These are phyloP conservation scores for Daldinia sp. DNA, from an alignment of 2,329 filamentous ascomycete species.

Conservation along the genomic window DNA sequence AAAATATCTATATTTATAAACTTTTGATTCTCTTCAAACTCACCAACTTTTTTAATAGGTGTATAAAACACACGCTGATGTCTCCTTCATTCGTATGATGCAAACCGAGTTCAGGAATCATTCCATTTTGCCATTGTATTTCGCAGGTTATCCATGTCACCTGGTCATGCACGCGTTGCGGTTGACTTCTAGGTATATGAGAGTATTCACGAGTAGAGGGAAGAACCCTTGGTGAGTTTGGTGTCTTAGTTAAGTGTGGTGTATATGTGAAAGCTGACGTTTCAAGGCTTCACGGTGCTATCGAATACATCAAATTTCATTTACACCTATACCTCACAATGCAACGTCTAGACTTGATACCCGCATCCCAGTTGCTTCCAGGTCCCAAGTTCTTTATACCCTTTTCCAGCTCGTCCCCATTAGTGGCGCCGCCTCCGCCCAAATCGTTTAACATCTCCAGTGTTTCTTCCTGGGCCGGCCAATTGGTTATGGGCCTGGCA, in stretches of 20 bases:
- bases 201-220: constrained; percentile 25
- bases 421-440: constrained; percentile 55
- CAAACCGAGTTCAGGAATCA: constrained; percentile 47
- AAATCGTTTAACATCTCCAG: constrained; percentile 50
- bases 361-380: constrained; percentile 54
- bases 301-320: constrained; percentile 57
- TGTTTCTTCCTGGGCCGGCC: constrained; percentile 55
- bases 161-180: constrained; percentile 48
- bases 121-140: constrained; percentile 46
- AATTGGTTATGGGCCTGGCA: constrained; percentile 52
- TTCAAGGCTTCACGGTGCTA: constrained; percentile 37
- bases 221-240: constrained; percentile 40
- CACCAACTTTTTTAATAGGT: constrained; percentile 50
- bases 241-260: constrained; percentile 24
- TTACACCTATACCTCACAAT: constrained; percentile 62
- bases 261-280: constrained; percentile 23
- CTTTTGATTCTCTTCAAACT: neutral
- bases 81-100: constrained; percentile 58
- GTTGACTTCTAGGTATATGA: constrained; percentile 38
- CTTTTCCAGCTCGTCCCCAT: constrained; percentile 60
- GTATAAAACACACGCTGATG: constrained; percentile 58
- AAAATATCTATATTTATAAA: neutral
- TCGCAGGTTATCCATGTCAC: constrained; percentile 53
- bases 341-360: constrained; percentile 59
- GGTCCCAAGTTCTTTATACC: constrained; percentile 61